Evolutionary conservation across 2,329 filamentous ascomycete species (phyloP), one percentile per base, ranked within the genome.

Genomic region (Pyrenochaeta sp.): DNA sequence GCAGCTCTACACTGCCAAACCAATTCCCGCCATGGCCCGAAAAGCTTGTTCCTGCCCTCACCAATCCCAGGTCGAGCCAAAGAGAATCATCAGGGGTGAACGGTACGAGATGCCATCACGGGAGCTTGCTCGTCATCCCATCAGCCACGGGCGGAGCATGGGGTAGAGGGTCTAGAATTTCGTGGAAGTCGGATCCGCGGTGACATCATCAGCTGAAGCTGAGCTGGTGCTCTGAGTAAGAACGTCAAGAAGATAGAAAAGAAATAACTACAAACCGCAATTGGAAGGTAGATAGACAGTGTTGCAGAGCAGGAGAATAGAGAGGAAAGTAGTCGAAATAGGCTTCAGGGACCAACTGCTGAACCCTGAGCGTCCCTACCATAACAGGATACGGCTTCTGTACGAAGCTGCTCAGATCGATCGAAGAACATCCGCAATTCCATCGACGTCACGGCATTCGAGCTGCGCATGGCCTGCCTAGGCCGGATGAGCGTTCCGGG

Each of bases 321-420:
- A 40, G 25, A 40, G 19, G 15, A 19, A 45, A 19, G 47, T 48
- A 42, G 22, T 34, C 8, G 30, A 48, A 19, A 32, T 30, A 45
- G 24, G 28, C 22, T 36, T 42, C 24, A 40, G 15, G 34, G 30
- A 34, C 40, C 15, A 48, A 40, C 19, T 36, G 15, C 25, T 43
- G 42, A 27, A 43, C 43, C 39, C 42, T 27, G 25, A 27, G 24
- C 25, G 5, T 27, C 5, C 28, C 48, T 52, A 48, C 40, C 44
- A 42, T 3, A 19, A 19, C 9, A 43, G 47, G 36, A 40, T 27
- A 25, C 47, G 56, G 30, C 37, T 46, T 28, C 19, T 37, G 40
- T 32, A 28, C 32, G 47, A 54, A 59, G 52, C 44, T 59, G 48
- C 30, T 48, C 50, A 47, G 47, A 54, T 54, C 56, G 56, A 52